Base-by-base conservation (phyloP, 2,329 filamentous ascomycete genomes). In the Aschersonia sp. region DNA sequence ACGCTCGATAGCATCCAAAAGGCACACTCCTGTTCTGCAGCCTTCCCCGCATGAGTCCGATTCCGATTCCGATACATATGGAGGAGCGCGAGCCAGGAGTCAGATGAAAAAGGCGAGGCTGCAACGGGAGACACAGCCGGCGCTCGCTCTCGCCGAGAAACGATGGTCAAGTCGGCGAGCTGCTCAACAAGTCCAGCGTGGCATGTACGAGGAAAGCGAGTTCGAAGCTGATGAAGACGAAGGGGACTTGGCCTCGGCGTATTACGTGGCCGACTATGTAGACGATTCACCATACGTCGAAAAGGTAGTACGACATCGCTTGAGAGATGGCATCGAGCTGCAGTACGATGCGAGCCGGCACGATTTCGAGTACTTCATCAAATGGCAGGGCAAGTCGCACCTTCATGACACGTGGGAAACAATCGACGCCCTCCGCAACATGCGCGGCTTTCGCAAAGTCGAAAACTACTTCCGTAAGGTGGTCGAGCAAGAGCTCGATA, bases 381-480 rank as follows among this genome's bases (percentile, higher is more conserved):
- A 98, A 69, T 98, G 94, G 92, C 87, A 96, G 65, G 87, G 84
- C 55, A 87, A 89, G 65, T 94, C 92, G 9, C 89, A 98, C 62
- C 82, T 94, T 56, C 92, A 98, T 68, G 86, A 94, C 49, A 94
- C 89, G 0, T 98, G 92, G 91, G 89, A 97, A 65, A 82, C 81
- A 0, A 82, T 83, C 50, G 81, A 86, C 48, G 77, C 73, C 28
- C 77, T 96, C 31, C 74, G 79, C 30, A 77, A 81, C n/a, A 84
- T 83, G 60, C 86, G 87, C 52, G 91, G 92, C 51, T 83, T 84
- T 54, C 85, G 89, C 45, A 89, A 89, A 50, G 75, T 98, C 5
- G 92, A 97, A 60, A 98, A 98, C 62, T 98, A 97, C 69, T 89
- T 86, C 65, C 82, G 83, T 57, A 94, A 89, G 62, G 73, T 84